Evolutionary conservation across 2,329 filamentous ascomycete genomes (phyloP).

Genomic region (Xylariomycetidae sp.): DNA sequence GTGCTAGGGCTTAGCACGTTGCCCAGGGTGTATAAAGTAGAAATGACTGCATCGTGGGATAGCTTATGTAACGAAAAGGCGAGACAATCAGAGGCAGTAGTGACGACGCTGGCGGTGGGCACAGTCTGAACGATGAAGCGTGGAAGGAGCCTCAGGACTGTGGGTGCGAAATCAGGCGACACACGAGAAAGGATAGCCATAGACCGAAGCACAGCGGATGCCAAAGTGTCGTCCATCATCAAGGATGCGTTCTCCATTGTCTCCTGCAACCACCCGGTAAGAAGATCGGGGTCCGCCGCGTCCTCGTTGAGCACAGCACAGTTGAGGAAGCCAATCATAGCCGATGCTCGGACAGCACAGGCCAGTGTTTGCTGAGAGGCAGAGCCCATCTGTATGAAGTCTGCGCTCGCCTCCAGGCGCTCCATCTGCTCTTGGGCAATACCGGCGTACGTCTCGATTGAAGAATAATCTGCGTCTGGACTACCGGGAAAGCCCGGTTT

Average conservation of each 20-base stretch:
- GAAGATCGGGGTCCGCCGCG: slow-evolving; percentile 67
- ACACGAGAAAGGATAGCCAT: slow-evolving; percentile 76
- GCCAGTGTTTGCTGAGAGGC: slow-evolving; percentile 81
- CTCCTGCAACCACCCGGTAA: slow-evolving; percentile 82
- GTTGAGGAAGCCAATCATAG: slow-evolving; percentile 77
- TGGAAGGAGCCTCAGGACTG: slow-evolving; percentile 71
- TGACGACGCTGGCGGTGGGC: slow-evolving; percentile 61
- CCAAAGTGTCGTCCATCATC: slow-evolving; percentile 74
- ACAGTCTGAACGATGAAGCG: slow-evolving; percentile 83
- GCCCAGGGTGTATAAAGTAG: slow-evolving; percentile 91
- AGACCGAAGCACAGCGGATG: slow-evolving; percentile 70
- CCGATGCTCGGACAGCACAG: slow-evolving; percentile 76
- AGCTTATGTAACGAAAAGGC: slow-evolving; percentile 75
- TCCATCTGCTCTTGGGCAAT: slow-evolving; percentile 79
- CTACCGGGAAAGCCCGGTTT: slow-evolving; percentile 34
- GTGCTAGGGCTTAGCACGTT: slow-evolving; percentile 80
- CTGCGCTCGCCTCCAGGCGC: slow-evolving; percentile 79
- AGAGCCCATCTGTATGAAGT: slow-evolving; percentile 83
- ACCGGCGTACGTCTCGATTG: slow-evolving; percentile 59
- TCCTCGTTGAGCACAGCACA: slow-evolving; percentile 79
- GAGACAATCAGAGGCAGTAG: slow-evolving; percentile 75
- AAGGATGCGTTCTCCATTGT: slow-evolving; percentile 72
- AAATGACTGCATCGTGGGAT: slow-evolving; percentile 89
- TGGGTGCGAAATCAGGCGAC: slow-evolving; percentile 66
- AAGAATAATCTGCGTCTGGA: slow-evolving; percentile 47